These are phyloP conservation scores for Chernovozyma aurita DNA, from an alignment of 1,139 yeast genomes.

Conservation along the genomic window DNA sequence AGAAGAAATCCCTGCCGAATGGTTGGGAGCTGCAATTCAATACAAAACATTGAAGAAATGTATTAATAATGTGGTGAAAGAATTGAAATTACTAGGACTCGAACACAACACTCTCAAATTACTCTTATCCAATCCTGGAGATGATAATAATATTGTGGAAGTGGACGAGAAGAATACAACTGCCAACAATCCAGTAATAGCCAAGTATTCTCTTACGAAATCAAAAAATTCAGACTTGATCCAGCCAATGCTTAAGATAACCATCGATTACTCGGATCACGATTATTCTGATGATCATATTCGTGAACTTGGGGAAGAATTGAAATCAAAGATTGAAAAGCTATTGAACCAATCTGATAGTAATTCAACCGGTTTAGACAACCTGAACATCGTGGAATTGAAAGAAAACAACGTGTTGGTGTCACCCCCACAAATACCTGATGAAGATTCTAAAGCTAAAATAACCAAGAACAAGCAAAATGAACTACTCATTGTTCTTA, in stretches of 20 bases:
- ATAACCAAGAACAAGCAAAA: constrained; percentile 11
- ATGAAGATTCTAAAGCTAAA: neutral
- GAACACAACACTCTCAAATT: constrained; percentile 45
- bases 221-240: constrained; percentile 19
- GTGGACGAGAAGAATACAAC: constrained; percentile 28
- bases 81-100: constrained; percentile 50
- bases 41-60: constrained; percentile 67
- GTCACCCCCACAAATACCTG: constrained; percentile 9
- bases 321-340: constrained; percentile 29
- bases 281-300: constrained; percentile 35
- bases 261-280: constrained; percentile 29
- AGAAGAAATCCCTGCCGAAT: constrained; percentile 61
- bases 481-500: constrained; percentile 35
- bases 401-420: constrained; percentile 11
- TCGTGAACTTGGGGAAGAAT: constrained; percentile 26
- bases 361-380: constrained; percentile 4
- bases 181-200: constrained; percentile 38
- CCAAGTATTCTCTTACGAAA: constrained; percentile 39
- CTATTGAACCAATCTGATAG: constrained; percentile 15
- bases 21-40: constrained; percentile 68
- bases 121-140: constrained; percentile 29
- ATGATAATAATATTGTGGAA: constrained; percentile 25
- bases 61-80: constrained; percentile 58
- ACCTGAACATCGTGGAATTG: constrained; percentile 14
- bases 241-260: constrained; percentile 35